These are phyloP conservation scores for Dictyophora rubrovolvata DNA, from an alignment of 768 basidiomycete genomes.

Conservation along the genomic window DNA sequence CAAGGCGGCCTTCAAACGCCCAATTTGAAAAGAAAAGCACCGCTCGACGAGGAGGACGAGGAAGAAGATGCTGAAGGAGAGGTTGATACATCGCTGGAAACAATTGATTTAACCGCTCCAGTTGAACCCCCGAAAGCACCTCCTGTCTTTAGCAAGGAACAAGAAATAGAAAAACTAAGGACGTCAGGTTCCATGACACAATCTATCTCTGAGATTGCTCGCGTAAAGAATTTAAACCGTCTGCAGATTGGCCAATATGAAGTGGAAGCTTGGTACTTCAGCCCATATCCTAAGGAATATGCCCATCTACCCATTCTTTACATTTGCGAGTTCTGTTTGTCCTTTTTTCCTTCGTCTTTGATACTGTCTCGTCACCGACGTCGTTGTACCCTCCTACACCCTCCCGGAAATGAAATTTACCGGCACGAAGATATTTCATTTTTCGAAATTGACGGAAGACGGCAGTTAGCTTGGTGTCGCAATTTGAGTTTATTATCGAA, in stretches of 20 bases:
- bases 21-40: slow-evolving; percentile 57
- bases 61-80: slow-evolving; percentile 62
- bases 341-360: slow-evolving; percentile 82
- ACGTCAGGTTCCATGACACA: slow-evolving; percentile 99
- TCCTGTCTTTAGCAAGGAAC: slow-evolving; percentile 84
- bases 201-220: slow-evolving; percentile 92
- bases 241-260: slow-evolving; percentile 94
- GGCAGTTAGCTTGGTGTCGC: slow-evolving; percentile 92
- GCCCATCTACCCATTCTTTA: slow-evolving; percentile 91
- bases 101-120: slow-evolving; percentile 38
- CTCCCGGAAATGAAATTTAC: slow-evolving; percentile 99
- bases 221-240: slow-evolving; percentile 96
- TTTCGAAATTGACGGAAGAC: slow-evolving; percentile 96
- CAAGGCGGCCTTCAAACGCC: slow-evolving; percentile 40
- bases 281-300: slow-evolving; percentile 97
- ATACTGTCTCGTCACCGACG: slow-evolving; percentile 87
- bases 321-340: slow-evolving; percentile 97
- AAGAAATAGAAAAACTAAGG: slow-evolving; percentile 97
- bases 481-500: slow-evolving; percentile 95
- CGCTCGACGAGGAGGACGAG: slow-evolving; percentile 54
- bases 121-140: slow-evolving; percentile 42
- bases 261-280: slow-evolving; percentile 99
- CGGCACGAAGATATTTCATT: slow-evolving; percentile 95
- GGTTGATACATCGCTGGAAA: slow-evolving; percentile 41
- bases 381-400: slow-evolving; percentile 85